Evolutionary conservation across 2,329 filamentous ascomycete genomes (phyloP).

Genomic region (Cordyceps tenuipes): DNA sequence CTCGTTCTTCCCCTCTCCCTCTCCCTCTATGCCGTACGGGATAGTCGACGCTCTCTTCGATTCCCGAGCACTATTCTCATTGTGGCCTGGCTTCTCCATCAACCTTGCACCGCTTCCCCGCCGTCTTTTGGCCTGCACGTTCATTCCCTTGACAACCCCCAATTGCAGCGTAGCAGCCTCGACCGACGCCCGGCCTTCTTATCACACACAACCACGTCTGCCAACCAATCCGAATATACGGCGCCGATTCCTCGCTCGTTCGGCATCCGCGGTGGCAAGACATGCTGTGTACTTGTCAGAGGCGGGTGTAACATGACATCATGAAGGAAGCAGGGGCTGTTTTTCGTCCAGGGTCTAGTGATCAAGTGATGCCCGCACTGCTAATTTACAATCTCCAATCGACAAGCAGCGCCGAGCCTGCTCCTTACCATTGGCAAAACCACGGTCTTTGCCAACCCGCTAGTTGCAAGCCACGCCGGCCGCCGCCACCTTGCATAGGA

Average conservation of each 20-base stretch:
- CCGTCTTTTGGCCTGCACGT: not conserved
- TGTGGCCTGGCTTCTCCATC: not conserved
- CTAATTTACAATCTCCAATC: conserved; percentile 8
- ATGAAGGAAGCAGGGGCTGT: not conserved
- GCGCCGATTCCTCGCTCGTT: not conserved
- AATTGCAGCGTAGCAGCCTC: conserved; percentile 6
- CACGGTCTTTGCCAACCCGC: not conserved
- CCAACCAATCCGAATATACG: too few relatives aligned
- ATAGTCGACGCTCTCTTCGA: not conserved
- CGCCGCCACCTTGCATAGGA: conserved; percentile 5
- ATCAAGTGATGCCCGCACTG: conserved; percentile 5
- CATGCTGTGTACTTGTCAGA: not conserved
- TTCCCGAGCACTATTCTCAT: not conserved
- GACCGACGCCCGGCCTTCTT: not conserved
- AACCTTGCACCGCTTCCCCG: not conserved
- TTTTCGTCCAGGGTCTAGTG: not conserved
- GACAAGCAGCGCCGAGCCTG: not conserved
- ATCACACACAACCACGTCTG: not conserved
- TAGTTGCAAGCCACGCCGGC: conserved; percentile 2
- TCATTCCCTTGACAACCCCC: not conserved
- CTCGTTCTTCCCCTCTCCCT: not conserved
- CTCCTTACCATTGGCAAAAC: conserved; percentile 1
- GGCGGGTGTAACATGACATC: conserved; percentile 2
- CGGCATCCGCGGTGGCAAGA: not conserved
- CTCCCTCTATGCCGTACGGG: not conserved